Conservation (phyloP, 108 stramenopile genomes). For the Cyclotella choctawhatcheeana region DNA sequence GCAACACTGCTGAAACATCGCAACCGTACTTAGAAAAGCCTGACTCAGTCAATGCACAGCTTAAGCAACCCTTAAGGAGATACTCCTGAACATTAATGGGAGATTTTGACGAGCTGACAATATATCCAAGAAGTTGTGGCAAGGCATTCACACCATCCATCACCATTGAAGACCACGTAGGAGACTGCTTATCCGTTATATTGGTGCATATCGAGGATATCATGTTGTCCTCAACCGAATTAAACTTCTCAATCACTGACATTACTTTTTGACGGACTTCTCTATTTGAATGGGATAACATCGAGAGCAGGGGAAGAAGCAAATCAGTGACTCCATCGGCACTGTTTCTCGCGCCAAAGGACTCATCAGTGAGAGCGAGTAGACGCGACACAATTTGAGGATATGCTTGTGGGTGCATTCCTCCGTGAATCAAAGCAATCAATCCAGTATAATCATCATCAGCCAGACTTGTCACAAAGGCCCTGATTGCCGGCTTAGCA, state of each 20-base stretch:
- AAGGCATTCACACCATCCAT: conserved; percentile 57
- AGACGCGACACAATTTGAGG: conserved; percentile 43
- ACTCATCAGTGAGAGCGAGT: conserved; percentile 31
- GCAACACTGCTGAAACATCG: conserved; percentile 46
- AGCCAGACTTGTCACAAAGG: conserved; percentile 16
- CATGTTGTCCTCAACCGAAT: conserved; percentile 24
- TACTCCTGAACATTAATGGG: conserved; percentile 23
- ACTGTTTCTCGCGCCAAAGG: conserved; percentile 23
- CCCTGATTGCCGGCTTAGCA: conserved; percentile 36
- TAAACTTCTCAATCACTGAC: conserved; percentile 48
- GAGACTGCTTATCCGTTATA: conserved; percentile 52
- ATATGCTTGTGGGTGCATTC: conserved; percentile 33
- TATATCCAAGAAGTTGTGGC: conserved; percentile 45
- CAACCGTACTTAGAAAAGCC: conserved; percentile 40
- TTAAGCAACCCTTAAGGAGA: conserved; percentile 33
- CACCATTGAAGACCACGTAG: conserved; percentile 48
- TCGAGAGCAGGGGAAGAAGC: conserved; percentile 54
- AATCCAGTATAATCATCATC: conserved; percentile 7
- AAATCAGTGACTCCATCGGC: conserved; percentile 27
- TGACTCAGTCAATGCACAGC: conserved; percentile 26
- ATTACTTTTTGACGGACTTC: conserved; percentile 52
- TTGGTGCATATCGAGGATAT: conserved; percentile 42
- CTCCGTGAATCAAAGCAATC: conserved; percentile 25
- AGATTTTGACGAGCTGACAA: conserved; percentile 32
- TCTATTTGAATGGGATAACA: conserved; percentile 50